A percentile compares a stretch with the other conserved stretches of the same genome.
These are phyloP conservation scores for Neoarthrinium moseri DNA, from an alignment of 2,329 filamentous ascomycete genomes.

Conservation along the genomic window DNA sequence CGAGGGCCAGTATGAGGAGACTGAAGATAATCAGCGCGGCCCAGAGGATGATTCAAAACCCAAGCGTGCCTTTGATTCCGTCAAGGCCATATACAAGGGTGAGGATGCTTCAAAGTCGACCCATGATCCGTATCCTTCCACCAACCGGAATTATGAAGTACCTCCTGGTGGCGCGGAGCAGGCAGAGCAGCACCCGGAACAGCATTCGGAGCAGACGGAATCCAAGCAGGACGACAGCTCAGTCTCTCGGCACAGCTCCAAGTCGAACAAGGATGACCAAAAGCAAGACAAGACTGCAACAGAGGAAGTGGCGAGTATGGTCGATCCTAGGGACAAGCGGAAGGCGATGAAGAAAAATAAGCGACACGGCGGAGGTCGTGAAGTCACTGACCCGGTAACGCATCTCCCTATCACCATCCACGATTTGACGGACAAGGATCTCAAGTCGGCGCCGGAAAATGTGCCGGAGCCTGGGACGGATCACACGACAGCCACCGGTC, in stretches of 20 bases:
- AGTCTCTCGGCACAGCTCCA: slow-evolving; percentile 5
- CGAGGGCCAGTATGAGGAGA: slow-evolving; percentile 35
- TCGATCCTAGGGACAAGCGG: slow-evolving; percentile 45
- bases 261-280: slow-evolving; percentile 15
- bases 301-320: slow-evolving; percentile 32
- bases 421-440: slow-evolving; percentile 64
- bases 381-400: slow-evolving; percentile 72
- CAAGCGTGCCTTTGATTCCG: slow-evolving; percentile 32
- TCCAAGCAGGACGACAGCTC: slow-evolving; percentile 6
- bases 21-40: slow-evolving; percentile 29
- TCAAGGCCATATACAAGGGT: slow-evolving; percentile 34
- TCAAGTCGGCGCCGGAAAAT: slow-evolving; percentile 41
- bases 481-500: slow-evolving; percentile 36
- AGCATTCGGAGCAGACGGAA: slow-evolving; percentile 1
- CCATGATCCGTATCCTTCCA: slow-evolving; percentile 34
- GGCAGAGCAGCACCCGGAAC: slow-evolving; percentile 12
- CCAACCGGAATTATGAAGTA: slow-evolving; percentile 30
- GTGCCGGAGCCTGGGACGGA: slow-evolving; percentile 31
- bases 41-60: slow-evolving; percentile 33
- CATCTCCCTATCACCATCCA: slow-evolving; percentile 68
- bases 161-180: neutral
- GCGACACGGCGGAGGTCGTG: slow-evolving; percentile 46
- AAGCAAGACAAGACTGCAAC: slow-evolving; percentile 30
- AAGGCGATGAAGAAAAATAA: slow-evolving; percentile 46
- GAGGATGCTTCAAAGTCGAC: slow-evolving; percentile 25